Percentiles rank a stretch among this genome's conserved stretches.
phyloP scores from a whole-genome alignment of 2,329 filamentous ascomycete species.

The Lojkania enalia region DNA sequence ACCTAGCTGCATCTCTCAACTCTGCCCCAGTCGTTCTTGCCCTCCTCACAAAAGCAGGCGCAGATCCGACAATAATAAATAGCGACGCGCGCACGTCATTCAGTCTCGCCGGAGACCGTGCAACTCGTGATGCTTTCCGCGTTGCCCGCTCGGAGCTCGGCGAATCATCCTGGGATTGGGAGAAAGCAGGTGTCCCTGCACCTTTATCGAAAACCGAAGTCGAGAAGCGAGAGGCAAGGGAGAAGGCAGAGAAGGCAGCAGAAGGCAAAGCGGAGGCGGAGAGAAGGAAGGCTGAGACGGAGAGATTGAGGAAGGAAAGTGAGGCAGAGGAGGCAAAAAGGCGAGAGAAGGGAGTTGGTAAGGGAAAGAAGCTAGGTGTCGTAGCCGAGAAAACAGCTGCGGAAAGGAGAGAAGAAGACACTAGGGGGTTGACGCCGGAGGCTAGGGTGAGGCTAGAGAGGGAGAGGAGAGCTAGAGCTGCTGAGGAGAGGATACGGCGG shows the following conservation, averaged over 20 bases:
- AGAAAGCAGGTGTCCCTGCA: constrained; percentile 70
- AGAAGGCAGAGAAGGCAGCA: constrained; percentile 68
- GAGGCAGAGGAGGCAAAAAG: constrained; percentile 53
- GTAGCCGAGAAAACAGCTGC: constrained; percentile 71
- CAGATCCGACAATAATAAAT: constrained; percentile 67
- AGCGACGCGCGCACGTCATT: constrained; percentile 81
- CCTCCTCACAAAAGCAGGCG: constrained; percentile 72
- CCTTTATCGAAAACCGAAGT: constrained; percentile 72
- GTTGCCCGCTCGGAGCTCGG: constrained; percentile 82
- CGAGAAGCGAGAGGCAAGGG: constrained; percentile 68
- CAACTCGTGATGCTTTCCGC: constrained; percentile 88
- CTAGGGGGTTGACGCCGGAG: constrained; percentile 82
- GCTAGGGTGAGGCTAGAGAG: constrained; percentile 82
- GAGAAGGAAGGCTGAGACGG: constrained; percentile 73
- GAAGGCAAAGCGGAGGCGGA: constrained; percentile 65
- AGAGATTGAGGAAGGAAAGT: constrained; percentile 65
- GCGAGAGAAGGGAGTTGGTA: constrained; percentile 54
- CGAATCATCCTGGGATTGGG: constrained; percentile 78
- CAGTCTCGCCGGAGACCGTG: constrained; percentile 81
- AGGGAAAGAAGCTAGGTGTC: constrained; percentile 58
- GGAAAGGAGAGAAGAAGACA: constrained; percentile 81
- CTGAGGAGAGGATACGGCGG: constrained; percentile 80
- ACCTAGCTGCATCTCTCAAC: constrained; percentile 82
- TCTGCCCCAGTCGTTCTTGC: constrained; percentile 75
- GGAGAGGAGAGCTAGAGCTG: constrained; percentile 86